phyloP scores from a whole-genome alignment of 306 rosid genomes.

The Parietaria judaica region DNA sequence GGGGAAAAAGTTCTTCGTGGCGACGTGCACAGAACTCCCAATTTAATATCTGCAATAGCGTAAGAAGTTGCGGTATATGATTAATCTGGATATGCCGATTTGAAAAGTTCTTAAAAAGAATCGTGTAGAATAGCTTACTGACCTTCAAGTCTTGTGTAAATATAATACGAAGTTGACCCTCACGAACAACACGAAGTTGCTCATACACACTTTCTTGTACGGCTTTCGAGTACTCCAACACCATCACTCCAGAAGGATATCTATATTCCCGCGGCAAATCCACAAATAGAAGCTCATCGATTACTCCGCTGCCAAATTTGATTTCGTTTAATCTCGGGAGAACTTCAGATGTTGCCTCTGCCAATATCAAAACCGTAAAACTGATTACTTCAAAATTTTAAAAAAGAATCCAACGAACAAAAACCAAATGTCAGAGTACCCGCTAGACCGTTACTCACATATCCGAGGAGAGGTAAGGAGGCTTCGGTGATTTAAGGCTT shows the following conservation, averaged over 20 bases:
- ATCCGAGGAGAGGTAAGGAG: no score
- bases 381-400: constrained; percentile 6
- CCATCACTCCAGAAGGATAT: constrained; percentile 69
- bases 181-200: constrained; percentile 97
- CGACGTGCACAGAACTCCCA: constrained; percentile 97
- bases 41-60: constrained; percentile 51
- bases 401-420: neutral
- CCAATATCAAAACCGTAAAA: constrained; percentile 16
- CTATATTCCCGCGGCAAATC: constrained; percentile 78
- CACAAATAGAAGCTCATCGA: constrained; percentile 81
- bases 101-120: neutral
- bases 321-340: constrained; percentile 90
- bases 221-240: constrained; percentile 87
- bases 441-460: no score
- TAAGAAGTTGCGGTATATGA: constrained; percentile 9
- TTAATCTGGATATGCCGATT: constrained; percentile 5
- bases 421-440: neutral
- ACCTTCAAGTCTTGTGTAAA: constrained; percentile 91
- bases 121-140: neutral
- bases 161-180: constrained; percentile 89
- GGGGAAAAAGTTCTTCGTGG: constrained; percentile 96
- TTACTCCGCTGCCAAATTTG: constrained; percentile 92
- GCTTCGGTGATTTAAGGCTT: no score
- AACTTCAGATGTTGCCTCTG: constrained; percentile 98
- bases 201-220: constrained; percentile 94